Base-by-base conservation (phyloP, 2,329 filamentous ascomycete species). In the Claviceps arundinis region DNA sequence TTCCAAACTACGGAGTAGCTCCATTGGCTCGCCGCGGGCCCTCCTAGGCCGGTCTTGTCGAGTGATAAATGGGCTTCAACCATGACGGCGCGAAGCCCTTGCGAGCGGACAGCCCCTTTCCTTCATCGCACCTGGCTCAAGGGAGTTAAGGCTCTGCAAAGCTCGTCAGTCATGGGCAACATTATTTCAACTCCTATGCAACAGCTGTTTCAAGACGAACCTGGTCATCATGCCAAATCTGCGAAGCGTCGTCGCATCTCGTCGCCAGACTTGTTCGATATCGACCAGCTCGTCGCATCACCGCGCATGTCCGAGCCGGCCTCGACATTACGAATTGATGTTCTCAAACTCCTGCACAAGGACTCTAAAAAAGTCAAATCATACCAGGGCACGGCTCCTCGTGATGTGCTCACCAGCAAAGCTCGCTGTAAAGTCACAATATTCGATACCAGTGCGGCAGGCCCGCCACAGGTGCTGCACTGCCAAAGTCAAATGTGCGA, bases 401-500 rank as follows among this genome's bases (percentile, higher is more conserved):
- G 59, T 47, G 60, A 64, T 46, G 51, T 65, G 22, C 53, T 63
- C 37, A 62, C 58, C 47, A 66, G 62, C 50, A 66, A 64, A 57
- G 68, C 65, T 30, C 64, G 59, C 50, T 70, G 68, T 53, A 64
- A 67, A 56, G 63, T 70, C 54, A 69, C 66, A 34, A 62, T 70
- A 52, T 64, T 59, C 34, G 67, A 70, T 53, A 55, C 61, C 48
- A 64, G 61, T 50, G 61, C 60, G 3, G 30, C 9, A 17, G 68
- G 64, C 47, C 64, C 67, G 54, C 60, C 66, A 30, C 67, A 71
- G 50, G 65, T 77, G 6, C 61, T 81, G 53, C 70, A 78, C 58
- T 76, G 75, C 56, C 72, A 77, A 58, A 78, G 72, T 55, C 75
- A 80, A 59, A 63, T 73, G 8, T 80, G 77, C 64, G 71, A 71